Evolutionary conservation across 305 asterid genomes (phyloP), one percentile per base, ranked within the genome.

Genomic region (Ilex paraguariensis): DNA sequence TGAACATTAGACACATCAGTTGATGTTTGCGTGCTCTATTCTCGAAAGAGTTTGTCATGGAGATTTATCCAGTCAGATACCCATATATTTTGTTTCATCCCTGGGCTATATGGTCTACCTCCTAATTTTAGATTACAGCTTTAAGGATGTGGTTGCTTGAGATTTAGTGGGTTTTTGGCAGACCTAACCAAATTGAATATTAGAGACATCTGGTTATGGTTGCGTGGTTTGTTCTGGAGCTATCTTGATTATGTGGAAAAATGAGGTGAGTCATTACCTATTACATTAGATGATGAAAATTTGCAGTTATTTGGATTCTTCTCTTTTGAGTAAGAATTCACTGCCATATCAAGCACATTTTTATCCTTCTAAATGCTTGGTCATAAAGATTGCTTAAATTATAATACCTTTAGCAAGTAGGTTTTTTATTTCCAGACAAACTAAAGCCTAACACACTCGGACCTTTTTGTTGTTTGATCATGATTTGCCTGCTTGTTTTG

Each of bases 271-370:
- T 1, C 50, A 13, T 45, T 7, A 45, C 50, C 13, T 1, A 7
- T 45, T 45, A 60, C 28, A 59, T 76, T 73, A 63, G 85, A 78
- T 77, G 78, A 71, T 73, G 85, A 70, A 77, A 60, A 73, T 78
- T 78, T 77, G 66, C 86, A 57, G 61, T 62, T 73, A 60, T 61
- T 70, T 62, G 63, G 81, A 69, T 83, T 79, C 82, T 76, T 81
- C 79, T 71, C 44, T 65, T 45, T 66, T 81, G 76, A 63, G 90
- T 86, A 86, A 86, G 95, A 69, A 7, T 45, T 13, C 13, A 7
- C 50, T 13, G 1, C 13, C 50, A 45, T 13, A 45, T 13, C 2
- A 1, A 45, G 1, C 13, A 45, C 13, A 13, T 7, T 7, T 8
- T 13, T 13, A 1, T 45, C 9, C 11, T 13, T 45, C 50, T 7